These are phyloP conservation scores for Aspergillus amoenus DNA, from an alignment of 2,329 filamentous ascomycete genomes.

Conservation along the genomic window DNA sequence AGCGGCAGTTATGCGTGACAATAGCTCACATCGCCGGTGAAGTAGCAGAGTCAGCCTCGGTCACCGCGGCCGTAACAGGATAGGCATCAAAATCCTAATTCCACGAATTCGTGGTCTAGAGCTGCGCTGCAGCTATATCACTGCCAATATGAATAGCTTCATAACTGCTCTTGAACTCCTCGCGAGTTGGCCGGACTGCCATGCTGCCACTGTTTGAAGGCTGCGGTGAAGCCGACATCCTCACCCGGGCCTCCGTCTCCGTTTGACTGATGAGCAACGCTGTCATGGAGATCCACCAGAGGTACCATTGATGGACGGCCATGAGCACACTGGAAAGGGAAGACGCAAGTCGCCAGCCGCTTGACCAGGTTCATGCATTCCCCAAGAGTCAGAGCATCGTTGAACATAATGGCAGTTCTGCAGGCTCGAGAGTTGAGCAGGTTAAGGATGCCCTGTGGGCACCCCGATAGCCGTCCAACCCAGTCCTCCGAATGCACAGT, in stretches of 20 bases:
- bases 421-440: conserved; percentile 51
- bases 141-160: background rate
- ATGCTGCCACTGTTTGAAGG: conserved; percentile 14
- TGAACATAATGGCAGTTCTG: conserved; percentile 53
- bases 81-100: no score
- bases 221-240: conserved; percentile 7
- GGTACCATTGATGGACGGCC: conserved; percentile 51
- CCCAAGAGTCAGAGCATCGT: conserved; percentile 39
- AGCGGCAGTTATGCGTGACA: no score
- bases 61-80: no score
- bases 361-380: conserved; percentile 42
- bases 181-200: background rate
- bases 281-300: conserved; percentile 34
- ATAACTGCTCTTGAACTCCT: no score
- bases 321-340: conserved; percentile 54
- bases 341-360: conserved; percentile 41
- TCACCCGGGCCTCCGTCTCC: conserved; percentile 2
- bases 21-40: no score
- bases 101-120: no score
- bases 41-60: no score
- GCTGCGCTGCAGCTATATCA: background rate
- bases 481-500: conserved; percentile 40
- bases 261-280: background rate
- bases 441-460: conserved; percentile 73
- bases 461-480: conserved; percentile 64